A percentile compares a stretch with the other conserved stretches of the same genome.
phyloP scores from a whole-genome alignment of 2,329 filamentous ascomycete species.

The Diaporthe amygdali region DNA sequence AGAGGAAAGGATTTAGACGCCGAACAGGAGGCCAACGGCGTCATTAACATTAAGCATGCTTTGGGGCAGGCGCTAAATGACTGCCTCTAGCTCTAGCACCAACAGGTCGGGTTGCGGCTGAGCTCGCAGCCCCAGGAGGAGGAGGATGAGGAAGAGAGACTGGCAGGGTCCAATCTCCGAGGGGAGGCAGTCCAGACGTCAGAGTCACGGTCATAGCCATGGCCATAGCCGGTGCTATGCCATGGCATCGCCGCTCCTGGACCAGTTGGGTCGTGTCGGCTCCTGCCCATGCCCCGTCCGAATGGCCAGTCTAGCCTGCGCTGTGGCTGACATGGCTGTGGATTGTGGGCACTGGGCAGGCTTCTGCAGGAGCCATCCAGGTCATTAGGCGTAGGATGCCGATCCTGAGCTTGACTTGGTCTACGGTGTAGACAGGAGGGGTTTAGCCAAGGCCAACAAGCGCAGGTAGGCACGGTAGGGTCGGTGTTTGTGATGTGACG shows the following conservation, averaged over 20 bases:
- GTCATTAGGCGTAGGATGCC: conserved; percentile 2
- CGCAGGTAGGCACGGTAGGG: no score
- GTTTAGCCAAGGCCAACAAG: not conserved
- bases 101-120: conserved; percentile 13
- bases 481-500: not conserved
- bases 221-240: conserved; percentile 1
- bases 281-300: not conserved
- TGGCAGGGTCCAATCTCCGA: not conserved
- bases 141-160: not conserved
- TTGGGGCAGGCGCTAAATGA: not conserved
- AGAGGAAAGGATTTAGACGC: not conserved
- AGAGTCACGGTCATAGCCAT: not conserved
- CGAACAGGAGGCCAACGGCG: not conserved
- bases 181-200: not conserved
- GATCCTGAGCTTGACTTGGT: not conserved
- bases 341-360: not conserved
- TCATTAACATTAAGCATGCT: not conserved
- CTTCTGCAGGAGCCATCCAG: conserved; percentile 2
- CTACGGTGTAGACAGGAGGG: not conserved
- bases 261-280: not conserved
- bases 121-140: not conserved
- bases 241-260: not conserved
- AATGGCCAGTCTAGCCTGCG: not conserved
- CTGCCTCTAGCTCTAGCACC: not conserved
- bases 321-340: conserved; percentile 15